Percentiles rank a stretch among this genome's conserved stretches.
Evolutionary conservation across 768 basidiomycete genomes (phyloP).

Genomic region (Kockovaella imperatae): DNA sequence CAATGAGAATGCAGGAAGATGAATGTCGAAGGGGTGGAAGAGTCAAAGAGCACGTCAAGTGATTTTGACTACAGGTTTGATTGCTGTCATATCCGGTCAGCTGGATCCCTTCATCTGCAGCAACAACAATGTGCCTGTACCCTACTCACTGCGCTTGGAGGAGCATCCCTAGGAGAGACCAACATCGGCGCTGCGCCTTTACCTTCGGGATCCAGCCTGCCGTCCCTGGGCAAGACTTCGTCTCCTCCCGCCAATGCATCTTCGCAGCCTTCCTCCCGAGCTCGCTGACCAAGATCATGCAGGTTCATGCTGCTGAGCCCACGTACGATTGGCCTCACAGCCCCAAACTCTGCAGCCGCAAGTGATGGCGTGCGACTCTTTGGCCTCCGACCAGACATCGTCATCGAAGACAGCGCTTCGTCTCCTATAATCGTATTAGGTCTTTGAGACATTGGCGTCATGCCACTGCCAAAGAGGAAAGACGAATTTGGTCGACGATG

Average conservation of each 20-base stretch:
- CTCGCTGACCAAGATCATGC: conserved; percentile 5
- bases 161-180: conserved; percentile 35
- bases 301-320: conserved; percentile 21
- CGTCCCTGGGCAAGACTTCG: not conserved
- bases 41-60: too few species aligned
- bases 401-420: not conserved
- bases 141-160: conserved; percentile 28
- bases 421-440: not conserved
- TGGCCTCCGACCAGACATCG: too few species aligned
- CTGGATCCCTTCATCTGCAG: not conserved
- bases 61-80: too few species aligned
- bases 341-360: not conserved
- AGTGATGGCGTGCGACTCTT: not conserved
- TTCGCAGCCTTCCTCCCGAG: conserved; percentile 2
- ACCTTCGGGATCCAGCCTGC: conserved; percentile 1
- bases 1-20: too few species aligned
- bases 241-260: conserved; percentile 4
- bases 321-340: conserved; percentile 19
- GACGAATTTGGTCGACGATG: conserved; percentile 27
- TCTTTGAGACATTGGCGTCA: conserved; percentile 25
- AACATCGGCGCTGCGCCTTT: conserved; percentile 33
- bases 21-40: too few species aligned
- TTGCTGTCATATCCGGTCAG: not conserved
- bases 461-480: conserved; percentile 32
- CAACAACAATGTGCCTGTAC: not conserved